Base-by-base conservation (phyloP, 768 basidiomycete genomes). In the Tricholoma terreum region DNA sequence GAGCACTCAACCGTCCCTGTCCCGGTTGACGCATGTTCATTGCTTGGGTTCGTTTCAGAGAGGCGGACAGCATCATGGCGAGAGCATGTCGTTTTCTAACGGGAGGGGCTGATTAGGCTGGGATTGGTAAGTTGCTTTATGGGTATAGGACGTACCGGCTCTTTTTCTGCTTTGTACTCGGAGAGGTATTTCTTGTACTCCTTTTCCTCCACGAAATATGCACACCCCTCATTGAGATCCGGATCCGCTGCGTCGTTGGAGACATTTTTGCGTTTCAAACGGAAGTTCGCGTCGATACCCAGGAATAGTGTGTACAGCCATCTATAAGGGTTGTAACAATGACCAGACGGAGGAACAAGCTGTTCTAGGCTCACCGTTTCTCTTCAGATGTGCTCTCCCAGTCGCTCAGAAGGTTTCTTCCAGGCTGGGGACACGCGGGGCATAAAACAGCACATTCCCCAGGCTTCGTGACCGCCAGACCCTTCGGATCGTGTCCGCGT, bases 1-100 rank as follows among this genome's bases (percentile, higher is more conserved):
- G 65, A 54, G 34, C 75, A 75, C 24, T 61, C 61, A 14, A 68
- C 64, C 2, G 63, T 63, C 2, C 62, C 71, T 1, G 73, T 58
- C 0, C 74, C 72, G 8, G 68, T 65, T 0, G 62, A 61, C 2
- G 66, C 64, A 21, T 67, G 51, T 3, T 69, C 68, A 19, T 52
- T 56, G 0, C 58, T 61, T 15, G 50, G 54, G 24, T 62, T 63
- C 0, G 58, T 48, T 31, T 65, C 50, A 0, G 67, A 57, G 3
- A 63, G 35, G 36, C 68, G 66, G 6, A 73, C 62, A 0, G 71
- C 69, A 21, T 67, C 67, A 35, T 71, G 70, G 1, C 61, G 60
- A 1, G 61, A 61, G 43, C 73, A 74, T 10, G 58, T 65, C 17
- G 64, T 63, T 46, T 65, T 63, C 71, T 72, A 38, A 9, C 36